Evolutionary conservation across 306 rosid species (phyloP).

Genomic region (Gastrolobium bilobum): DNA sequence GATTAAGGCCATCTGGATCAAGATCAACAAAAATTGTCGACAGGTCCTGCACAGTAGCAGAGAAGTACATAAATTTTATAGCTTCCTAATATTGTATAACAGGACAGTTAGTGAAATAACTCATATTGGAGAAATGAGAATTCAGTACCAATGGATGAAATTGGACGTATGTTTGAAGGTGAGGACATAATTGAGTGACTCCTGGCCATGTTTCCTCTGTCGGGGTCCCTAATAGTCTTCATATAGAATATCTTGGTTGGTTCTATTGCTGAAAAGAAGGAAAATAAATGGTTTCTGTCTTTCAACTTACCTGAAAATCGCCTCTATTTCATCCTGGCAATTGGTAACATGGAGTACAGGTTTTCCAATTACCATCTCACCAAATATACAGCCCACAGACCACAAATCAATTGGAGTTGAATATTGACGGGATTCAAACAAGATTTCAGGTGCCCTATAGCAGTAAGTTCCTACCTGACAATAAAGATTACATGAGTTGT

Average conservation of each 20-base stretch:
- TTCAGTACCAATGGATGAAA: slow-evolving; percentile 1
- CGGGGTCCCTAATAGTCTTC: slow-evolving; percentile 50
- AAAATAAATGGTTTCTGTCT: background rate
- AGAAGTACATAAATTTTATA: background rate
- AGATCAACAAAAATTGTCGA: background rate
- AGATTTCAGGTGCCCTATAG: slow-evolving; percentile 49
- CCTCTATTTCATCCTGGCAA: background rate
- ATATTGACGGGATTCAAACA: background rate
- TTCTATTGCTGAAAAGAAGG: background rate
- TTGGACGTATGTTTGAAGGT: background rate
- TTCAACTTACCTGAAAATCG: slow-evolving; percentile 36
- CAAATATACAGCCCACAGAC: slow-evolving; percentile 52
- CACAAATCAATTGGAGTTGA: slow-evolving; percentile 42
- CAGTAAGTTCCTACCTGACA: slow-evolving; percentile 21
- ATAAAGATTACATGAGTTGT: background rate
- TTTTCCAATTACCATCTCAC: slow-evolving; percentile 36
- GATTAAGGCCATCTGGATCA: slow-evolving; percentile 32
- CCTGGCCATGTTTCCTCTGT: slow-evolving; percentile 45
- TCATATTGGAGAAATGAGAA: background rate
- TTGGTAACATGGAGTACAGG: background rate
- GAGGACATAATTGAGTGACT: background rate
- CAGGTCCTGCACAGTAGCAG: slow-evolving; percentile 27
- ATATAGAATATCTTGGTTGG: background rate
- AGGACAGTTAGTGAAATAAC: background rate
- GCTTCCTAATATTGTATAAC: background rate